Evolutionary conservation across 1,139 yeast genomes (phyloP).

Genomic region (Magnusiomyces ingens): DNA sequence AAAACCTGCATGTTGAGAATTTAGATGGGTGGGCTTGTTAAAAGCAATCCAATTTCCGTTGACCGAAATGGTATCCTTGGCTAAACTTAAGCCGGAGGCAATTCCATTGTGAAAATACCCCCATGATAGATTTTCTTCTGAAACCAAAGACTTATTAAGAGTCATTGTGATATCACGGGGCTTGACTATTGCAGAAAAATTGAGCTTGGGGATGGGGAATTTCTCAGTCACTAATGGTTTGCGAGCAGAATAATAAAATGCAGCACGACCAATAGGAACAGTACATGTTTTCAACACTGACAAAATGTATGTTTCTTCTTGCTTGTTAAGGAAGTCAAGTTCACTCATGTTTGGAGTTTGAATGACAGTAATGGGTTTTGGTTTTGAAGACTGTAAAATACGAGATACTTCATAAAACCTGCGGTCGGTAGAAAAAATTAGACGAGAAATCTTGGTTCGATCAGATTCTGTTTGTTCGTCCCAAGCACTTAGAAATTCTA

Average conservation of each 20-base stretch:
- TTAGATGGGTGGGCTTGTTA: constrained; percentile 65
- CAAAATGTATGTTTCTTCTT: constrained; percentile 56
- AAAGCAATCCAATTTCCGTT: constrained; percentile 91
- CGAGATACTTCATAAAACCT: constrained; percentile 72
- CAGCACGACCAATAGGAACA: constrained; percentile 73
- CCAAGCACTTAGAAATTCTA: constrained; percentile 51
- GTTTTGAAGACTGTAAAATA: constrained; percentile 61
- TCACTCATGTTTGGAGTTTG: constrained; percentile 43
- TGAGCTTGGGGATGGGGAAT: constrained; percentile 71
- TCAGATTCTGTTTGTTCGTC: constrained; percentile 65
- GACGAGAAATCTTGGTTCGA: constrained; percentile 54
- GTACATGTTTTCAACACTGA: constrained; percentile 71
- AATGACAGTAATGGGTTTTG: constrained; percentile 42
- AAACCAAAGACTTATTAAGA: constrained; percentile 49
- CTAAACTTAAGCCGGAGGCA: constrained; percentile 74
- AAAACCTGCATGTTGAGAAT: constrained; percentile 90
- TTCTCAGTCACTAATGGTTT: constrained; percentile 79
- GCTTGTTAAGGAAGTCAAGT: constrained; percentile 50
- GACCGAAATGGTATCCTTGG: constrained; percentile 61
- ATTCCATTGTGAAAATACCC: constrained; percentile 92
- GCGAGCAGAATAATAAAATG: constrained; percentile 60
- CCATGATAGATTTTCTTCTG: constrained; percentile 58
- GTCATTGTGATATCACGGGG: constrained; percentile 65
- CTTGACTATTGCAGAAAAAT: constrained; percentile 57
- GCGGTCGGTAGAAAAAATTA: constrained; percentile 71